These are phyloP conservation scores for Clarireedia homoeocarpa DNA, from an alignment of 2,329 filamentous ascomycete species.

Conservation along the genomic window DNA sequence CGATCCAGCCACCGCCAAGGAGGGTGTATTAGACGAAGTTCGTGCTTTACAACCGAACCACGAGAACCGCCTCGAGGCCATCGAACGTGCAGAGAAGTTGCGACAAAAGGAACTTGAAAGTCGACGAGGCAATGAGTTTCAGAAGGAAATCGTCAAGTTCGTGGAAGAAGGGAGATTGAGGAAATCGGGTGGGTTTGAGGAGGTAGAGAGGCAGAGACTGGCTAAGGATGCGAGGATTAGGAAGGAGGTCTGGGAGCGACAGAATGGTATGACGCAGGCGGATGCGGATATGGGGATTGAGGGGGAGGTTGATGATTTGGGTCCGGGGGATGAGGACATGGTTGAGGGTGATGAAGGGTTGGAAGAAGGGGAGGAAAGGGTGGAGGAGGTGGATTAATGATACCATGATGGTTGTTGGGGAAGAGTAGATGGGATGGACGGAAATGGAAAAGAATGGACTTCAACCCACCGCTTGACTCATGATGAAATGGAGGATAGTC, in stretches of 20 bases:
- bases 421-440: too few relatives aligned
- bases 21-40: conserved; percentile 86
- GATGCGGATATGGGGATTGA: conserved; percentile 14
- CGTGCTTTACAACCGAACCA: conserved; percentile 91
- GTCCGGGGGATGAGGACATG: background rate
- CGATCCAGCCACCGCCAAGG: conserved; percentile 78
- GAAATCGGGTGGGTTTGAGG: conserved; percentile 92
- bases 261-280: conserved; percentile 42
- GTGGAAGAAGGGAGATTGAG: conserved; percentile 88
- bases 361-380: background rate
- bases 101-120: conserved; percentile 81
- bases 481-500: too few relatives aligned
- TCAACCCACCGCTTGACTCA: too few relatives aligned
- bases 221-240: conserved; percentile 82
- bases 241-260: conserved; percentile 66
- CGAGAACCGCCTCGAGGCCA: conserved; percentile 85
- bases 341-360: background rate
- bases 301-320: background rate
- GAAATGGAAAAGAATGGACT: too few relatives aligned
- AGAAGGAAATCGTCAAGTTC: conserved; percentile 76
- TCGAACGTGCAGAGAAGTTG: conserved; percentile 91
- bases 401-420: too few relatives aligned
- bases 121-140: conserved; percentile 62
- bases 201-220: conserved; percentile 77
- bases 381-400: background rate